Percentiles rank a stretch among this genome's conserved stretches.
These are phyloP conservation scores for Suillus decipiens DNA, from an alignment of 768 basidiomycete species.

Conservation along the genomic window DNA sequence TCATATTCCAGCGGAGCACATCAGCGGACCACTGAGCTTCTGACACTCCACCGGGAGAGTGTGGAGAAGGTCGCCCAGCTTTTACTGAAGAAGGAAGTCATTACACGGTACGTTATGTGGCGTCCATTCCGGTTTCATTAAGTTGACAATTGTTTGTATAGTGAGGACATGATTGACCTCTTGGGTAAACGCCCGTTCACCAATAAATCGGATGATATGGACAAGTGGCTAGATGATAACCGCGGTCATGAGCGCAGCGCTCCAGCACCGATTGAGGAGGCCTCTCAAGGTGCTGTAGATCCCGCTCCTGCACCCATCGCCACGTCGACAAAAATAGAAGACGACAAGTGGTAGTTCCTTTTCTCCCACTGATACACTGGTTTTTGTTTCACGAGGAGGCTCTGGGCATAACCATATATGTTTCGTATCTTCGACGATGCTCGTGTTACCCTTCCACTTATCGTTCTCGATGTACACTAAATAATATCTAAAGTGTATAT, in stretches of 20 bases:
- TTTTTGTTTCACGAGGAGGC: constrained; percentile 8
- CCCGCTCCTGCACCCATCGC: constrained; percentile 53
- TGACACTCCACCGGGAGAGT: constrained; percentile 79
- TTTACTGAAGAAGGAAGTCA: constrained; percentile 92
- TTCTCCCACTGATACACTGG: constrained; percentile 1
- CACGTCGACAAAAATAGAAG: constrained; percentile 40
- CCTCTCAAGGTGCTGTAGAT: constrained; percentile 37
- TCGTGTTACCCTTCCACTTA: constrained; percentile 6
- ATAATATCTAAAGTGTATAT: constrained; percentile 46
- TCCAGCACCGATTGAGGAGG: constrained; percentile 63
- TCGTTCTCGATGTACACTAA: constrained; percentile 50
- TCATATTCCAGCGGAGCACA: constrained; percentile 62
- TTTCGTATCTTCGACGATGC: constrained; percentile 25
- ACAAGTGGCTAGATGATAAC: constrained; percentile 92
- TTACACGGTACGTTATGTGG: constrained; percentile 68
- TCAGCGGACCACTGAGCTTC: constrained; percentile 74
- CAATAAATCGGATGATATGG: constrained; percentile 89
- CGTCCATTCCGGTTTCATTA: constrained; percentile 1
- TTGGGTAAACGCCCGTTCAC: constrained; percentile 82
- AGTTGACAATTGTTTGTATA: constrained; percentile 30
- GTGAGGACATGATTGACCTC: constrained; percentile 85
- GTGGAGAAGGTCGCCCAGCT: constrained; percentile 93
- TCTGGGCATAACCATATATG: constrained; percentile 12
- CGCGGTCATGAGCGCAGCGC: constrained; percentile 57
- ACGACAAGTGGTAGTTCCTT: constrained; percentile 23